Conservation (phyloP, 2,329 filamentous ascomycete genomes). For the Chrysosphaeria jannelii region DNA sequence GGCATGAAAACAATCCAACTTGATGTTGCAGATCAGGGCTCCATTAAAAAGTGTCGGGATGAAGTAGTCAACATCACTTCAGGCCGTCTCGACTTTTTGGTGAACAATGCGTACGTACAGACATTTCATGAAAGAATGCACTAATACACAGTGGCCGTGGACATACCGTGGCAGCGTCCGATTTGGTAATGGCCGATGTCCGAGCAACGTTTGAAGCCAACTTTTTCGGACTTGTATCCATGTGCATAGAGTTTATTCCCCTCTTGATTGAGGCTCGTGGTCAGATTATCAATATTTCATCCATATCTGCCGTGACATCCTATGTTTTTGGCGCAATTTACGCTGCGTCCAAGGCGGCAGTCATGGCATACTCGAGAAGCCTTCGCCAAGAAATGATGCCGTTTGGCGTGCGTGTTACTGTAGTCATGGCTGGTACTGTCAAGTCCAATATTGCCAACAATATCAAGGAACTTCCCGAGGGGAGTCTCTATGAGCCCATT, state of each 20-base stretch:
- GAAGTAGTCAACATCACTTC: constrained; percentile 17
- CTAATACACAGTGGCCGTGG: constrained; percentile 14
- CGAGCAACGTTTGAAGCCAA: constrained; percentile 24
- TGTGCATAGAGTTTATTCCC: constrained; percentile 18
- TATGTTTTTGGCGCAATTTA: constrained; percentile 23
- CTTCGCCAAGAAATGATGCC: constrained; percentile 22
- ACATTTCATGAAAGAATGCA: too few species aligned
- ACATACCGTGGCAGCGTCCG: constrained; percentile 19
- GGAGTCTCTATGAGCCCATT: constrained; percentile 17
- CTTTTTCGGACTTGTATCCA: constrained; percentile 25
- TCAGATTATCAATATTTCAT: constrained; percentile 24
- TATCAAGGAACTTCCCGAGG: constrained; percentile 12
- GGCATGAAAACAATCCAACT: constrained; percentile 20
- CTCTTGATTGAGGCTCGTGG: constrained; percentile 19
- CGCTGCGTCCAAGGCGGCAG: constrained; percentile 23
- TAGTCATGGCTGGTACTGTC: constrained; percentile 23
- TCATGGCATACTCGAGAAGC: constrained; percentile 20
- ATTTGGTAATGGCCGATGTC: constrained; percentile 20
- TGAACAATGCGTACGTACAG: constrained; percentile 23
- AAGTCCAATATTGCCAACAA: constrained; percentile 17
- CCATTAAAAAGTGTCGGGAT: constrained; percentile 17
- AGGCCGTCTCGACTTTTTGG: constrained; percentile 23
- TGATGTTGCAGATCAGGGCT: constrained; percentile 21
- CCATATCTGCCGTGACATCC: constrained; percentile 17
- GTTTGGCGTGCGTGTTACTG: constrained; percentile 24